These are phyloP conservation scores for Helicostylum pulchrum DNA, from an alignment of 192 early-diverging fungal genomes.

Conservation along the genomic window DNA sequence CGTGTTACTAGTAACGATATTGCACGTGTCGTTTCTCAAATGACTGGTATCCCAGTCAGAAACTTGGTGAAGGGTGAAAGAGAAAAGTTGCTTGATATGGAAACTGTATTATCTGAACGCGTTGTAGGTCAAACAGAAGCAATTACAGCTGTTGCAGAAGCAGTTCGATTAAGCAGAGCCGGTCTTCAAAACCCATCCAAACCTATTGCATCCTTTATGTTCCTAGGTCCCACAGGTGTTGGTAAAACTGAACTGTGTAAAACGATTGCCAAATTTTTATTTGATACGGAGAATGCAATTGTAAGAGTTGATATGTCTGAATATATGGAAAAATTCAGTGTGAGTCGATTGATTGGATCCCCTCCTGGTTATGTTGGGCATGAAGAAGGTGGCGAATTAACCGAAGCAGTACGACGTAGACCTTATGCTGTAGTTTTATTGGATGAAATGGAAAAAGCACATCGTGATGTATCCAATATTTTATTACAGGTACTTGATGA, in stretches of 20 bases:
- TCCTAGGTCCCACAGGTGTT: conserved; percentile 95
- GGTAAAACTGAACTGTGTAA: conserved; percentile 90
- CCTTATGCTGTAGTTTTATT: conserved; percentile 94
- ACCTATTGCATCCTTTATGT: conserved; percentile 91
- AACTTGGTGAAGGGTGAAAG: conserved; percentile 67
- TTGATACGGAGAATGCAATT: conserved; percentile 95
- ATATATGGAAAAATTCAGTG: conserved; percentile 80
- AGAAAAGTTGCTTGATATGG: conserved; percentile 71
- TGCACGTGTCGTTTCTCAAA: conserved; percentile 66
- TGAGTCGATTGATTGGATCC: conserved; percentile 88
- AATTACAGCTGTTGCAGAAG: conserved; percentile 87
- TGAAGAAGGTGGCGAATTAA: conserved; percentile 95
- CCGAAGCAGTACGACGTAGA: conserved; percentile 85
- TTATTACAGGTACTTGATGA: conserved; percentile 89
- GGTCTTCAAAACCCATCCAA: conserved; percentile 77
- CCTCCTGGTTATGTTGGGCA: conserved; percentile 97
- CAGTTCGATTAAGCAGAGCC: conserved; percentile 82
- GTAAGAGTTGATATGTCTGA: conserved; percentile 99
- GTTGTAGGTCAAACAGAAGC: conserved; percentile 91
- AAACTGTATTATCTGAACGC: conserved; percentile 50
- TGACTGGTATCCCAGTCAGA: conserved; percentile 81
- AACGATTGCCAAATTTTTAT: conserved; percentile 81
- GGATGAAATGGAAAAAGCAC: conserved; percentile 99
- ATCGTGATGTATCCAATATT: conserved; percentile 70
- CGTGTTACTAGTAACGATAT: conserved; percentile 78